Base-by-base conservation (phyloP, 805 yeast species). In the Millerago galiae region DNA sequence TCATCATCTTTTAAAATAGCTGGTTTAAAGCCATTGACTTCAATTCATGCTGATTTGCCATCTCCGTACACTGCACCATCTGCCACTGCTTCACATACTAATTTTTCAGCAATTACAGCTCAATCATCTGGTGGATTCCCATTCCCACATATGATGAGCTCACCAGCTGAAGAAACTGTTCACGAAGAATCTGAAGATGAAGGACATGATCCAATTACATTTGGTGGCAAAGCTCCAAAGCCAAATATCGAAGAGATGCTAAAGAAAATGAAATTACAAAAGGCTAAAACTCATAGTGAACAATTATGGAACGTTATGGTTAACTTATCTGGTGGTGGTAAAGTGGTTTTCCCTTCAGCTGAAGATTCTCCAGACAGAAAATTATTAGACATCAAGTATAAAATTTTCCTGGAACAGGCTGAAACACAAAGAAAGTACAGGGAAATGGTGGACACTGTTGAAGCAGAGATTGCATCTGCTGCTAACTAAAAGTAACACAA, bases 241-340 rank as follows among this genome's bases (percentile, higher is more conserved):
- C 73, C 76, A 53, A 74, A 68, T 15, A 70, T 75, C 40, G 68
- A 74, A 7, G 66, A 67, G 46, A 74, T 69, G 55, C 60, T 74
- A 25, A 51, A 47, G 32, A 60, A 62, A 37, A 58, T 59, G 44
- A 54, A 58, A 47, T 43, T 53, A 35, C 59, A 54, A 26, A 33
- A 36, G 25, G 25, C 40, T 34, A 31, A 35, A 33, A 42, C 37
- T 37, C 40, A 21, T 24, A 86, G 86, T 28, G 81, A 79, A 49
- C 73, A 71, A 42, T 68, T 93, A 45, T 91, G 98, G 98, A 76
- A 79, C 30, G 79, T 83, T 31, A 93, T 93, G 99, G 75, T 75
- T 51, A 72, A 74, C 47, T 72, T 90, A 69, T 83, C 95, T 2
- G 91, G 95, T 8, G 77, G 82, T 17, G 98, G 96, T 35, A 72